Evolutionary conservation across 176 grass and related monocot genomes (phyloP), one percentile per base, ranked within the genome.

Genomic region (Musa beccarii): DNA sequence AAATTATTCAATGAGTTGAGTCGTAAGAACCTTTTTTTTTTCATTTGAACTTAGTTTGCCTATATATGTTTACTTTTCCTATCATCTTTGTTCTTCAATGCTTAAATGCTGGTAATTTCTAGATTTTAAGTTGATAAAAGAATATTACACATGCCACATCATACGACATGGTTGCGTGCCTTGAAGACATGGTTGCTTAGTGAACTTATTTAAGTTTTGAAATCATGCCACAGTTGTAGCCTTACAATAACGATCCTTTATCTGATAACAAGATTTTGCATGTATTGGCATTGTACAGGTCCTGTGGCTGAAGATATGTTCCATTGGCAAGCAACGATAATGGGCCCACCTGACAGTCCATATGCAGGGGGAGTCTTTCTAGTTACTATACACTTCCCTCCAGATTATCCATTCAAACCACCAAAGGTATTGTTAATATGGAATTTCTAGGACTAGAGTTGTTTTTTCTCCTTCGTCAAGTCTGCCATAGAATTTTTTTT

Each of bases 251-350:
- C 8, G 8, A 63, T 17, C n/a, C 22, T 10, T 63, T 7, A 9
- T 63, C 17, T 22, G n/a, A 63, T 63, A 22, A 8, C 22, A 22
- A 63, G 17, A 22, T 17, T 63, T 74, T 57, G 52, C 11, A 29
- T 57, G 52, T 64, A 63, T 52, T 24, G 57, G 34, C n/a, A 70
- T 81, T 88, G 64, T 79, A 65, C 74, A 92, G 89, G 89, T 68
- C 83, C 89, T 52, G 89, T 88, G 19, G 83, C 85, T 79, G 89
- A 92, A 83, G 85, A 92, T 26, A 92, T 92, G 80, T 88, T 92
- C 71, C 89, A 92, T 14, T 92, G 89, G 89, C 89, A 92, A 76
- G 89, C 89, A 79, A 92, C 85, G 14, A 92, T 92, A 79, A 92
- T 92, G 85, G 89, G 89, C 51, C 85, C 85, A 69, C 83, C 89